Percentiles rank a stretch among this genome's conserved stretches.
These are phyloP conservation scores for Auricularia heimuer DNA, from an alignment of 768 basidiomycete species.

Conservation along the genomic window DNA sequence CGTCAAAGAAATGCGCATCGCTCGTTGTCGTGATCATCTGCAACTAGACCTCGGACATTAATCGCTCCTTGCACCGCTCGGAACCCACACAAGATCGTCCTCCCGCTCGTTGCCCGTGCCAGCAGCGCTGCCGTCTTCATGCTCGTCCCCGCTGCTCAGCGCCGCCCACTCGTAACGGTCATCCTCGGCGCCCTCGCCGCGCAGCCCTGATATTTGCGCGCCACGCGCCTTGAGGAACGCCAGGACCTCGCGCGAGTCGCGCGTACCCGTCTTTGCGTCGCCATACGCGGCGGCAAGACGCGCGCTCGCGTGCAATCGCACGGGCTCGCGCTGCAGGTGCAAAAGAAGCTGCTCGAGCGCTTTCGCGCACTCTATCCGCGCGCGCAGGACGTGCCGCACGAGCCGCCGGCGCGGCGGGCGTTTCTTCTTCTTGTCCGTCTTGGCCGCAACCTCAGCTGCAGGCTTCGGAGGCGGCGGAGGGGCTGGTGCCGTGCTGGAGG, in stretches of 20 bases:
- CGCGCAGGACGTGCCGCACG: slow-evolving; percentile 80
- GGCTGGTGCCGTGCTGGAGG: slow-evolving; percentile 7
- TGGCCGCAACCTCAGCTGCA: slow-evolving; percentile 2
- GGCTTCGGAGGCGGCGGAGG: slow-evolving; percentile 1
- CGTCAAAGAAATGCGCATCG: no score
- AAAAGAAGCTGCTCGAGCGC: slow-evolving; percentile 65
- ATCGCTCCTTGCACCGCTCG: neutral
- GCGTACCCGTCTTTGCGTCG: slow-evolving; percentile 37
- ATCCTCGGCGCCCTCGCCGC: slow-evolving; percentile 37
- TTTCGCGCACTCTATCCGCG: slow-evolving; percentile 73
- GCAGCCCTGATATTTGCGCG: slow-evolving; percentile 39
- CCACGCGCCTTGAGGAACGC: slow-evolving; percentile 59
- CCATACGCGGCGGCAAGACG: slow-evolving; percentile 40
- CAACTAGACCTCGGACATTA: neutral
- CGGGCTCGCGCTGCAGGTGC: slow-evolving; percentile 32
- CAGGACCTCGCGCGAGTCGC: slow-evolving; percentile 63
- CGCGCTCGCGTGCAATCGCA: slow-evolving; percentile 36
- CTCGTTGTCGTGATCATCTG: no score
- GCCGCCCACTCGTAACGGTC: slow-evolving; percentile 48
- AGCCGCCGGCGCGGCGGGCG: slow-evolving; percentile 69
- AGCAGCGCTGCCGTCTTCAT: slow-evolving; percentile 36
- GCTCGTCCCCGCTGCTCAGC: slow-evolving; percentile 37
- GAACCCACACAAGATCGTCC: slow-evolving; percentile 25
- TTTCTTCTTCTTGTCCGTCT: slow-evolving; percentile 15
- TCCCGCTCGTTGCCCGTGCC: slow-evolving; percentile 13